Percentiles rank a stretch among this genome's conserved stretches.
These are phyloP conservation scores for Lycium barbarum DNA, from an alignment of 257 asterid genomes.

Conservation along the genomic window DNA sequence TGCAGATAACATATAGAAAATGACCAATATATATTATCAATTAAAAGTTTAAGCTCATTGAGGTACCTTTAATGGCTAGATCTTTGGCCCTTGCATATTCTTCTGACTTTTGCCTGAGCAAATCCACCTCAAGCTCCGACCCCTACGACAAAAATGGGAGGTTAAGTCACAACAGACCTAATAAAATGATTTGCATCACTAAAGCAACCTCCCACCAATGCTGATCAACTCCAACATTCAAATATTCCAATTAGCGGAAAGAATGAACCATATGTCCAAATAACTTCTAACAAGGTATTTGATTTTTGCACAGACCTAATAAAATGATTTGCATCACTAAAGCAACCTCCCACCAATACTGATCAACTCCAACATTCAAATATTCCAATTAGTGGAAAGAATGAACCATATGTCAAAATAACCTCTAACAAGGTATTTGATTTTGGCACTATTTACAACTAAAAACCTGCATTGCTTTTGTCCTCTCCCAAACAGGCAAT, in stretches of 20 bases:
- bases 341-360: constrained; percentile 2
- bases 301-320: background rate
- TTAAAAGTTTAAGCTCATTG: background rate
- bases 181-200: background rate
- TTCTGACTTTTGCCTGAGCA: constrained; percentile 65
- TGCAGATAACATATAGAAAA: background rate
- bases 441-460: background rate
- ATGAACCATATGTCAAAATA: background rate
- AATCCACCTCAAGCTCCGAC: constrained; percentile 75
- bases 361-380: background rate
- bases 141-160: constrained; percentile 46
- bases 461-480: background rate
- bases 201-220: background rate
- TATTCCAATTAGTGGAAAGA: background rate
- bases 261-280: background rate
- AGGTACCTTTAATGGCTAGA: constrained; percentile 71
- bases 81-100: constrained; percentile 88
- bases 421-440: background rate
- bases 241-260: background rate
- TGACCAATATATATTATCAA: background rate
- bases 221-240: background rate
- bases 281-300: background rate
- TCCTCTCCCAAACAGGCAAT: background rate
- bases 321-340: background rate
- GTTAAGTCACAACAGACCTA: no score